These are phyloP conservation scores for Boletus rex-veris DNA, from an alignment of 768 basidiomycete species.

Conservation along the genomic window DNA sequence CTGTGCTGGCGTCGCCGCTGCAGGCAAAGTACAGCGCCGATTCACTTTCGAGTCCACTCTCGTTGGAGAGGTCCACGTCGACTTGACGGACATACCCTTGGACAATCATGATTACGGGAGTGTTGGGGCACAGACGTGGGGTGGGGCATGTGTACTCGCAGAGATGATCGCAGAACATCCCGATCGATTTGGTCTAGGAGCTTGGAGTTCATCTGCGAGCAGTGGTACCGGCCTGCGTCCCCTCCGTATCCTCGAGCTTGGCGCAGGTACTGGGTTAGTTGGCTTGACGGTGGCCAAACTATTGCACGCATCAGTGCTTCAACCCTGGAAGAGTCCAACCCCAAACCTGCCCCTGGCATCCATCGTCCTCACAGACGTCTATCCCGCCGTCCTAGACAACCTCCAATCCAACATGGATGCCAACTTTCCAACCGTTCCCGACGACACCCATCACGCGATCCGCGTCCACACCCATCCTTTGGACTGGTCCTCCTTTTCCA, in stretches of 20 bases:
- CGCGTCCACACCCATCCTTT: slow-evolving; percentile 18
- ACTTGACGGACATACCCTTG: slow-evolving; percentile 65
- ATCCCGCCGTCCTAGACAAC: slow-evolving; percentile 47
- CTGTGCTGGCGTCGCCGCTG: slow-evolving; percentile 61
- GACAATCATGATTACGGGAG: slow-evolving; percentile 66
- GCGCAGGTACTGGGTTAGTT: slow-evolving; percentile 57
- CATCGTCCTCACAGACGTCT: slow-evolving; percentile 48
- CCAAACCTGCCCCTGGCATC: slow-evolving; percentile 3
- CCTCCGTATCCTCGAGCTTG: slow-evolving; percentile 49
- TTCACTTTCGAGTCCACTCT: slow-evolving; percentile 41
- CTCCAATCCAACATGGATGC: slow-evolving; percentile 39
- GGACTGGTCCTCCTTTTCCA: slow-evolving; percentile 3
- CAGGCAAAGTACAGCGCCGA: slow-evolving; percentile 52
- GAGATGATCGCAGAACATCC: slow-evolving; percentile 67
- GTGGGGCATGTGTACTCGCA: slow-evolving; percentile 75
- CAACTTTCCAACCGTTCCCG: slow-evolving; percentile 12
- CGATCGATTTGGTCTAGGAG: slow-evolving; percentile 42
- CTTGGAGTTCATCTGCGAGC: background rate
- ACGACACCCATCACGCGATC: background rate
- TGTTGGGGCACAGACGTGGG: slow-evolving; percentile 89
- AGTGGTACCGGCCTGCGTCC: background rate
- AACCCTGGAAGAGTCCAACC: background rate
- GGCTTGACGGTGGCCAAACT: slow-evolving; percentile 40
- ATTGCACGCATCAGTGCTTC: slow-evolving; percentile 11
- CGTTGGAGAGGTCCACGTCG: slow-evolving; percentile 32